Conservation (phyloP, 2,329 filamentous ascomycete species). For the Sporothrix globosa region DNA sequence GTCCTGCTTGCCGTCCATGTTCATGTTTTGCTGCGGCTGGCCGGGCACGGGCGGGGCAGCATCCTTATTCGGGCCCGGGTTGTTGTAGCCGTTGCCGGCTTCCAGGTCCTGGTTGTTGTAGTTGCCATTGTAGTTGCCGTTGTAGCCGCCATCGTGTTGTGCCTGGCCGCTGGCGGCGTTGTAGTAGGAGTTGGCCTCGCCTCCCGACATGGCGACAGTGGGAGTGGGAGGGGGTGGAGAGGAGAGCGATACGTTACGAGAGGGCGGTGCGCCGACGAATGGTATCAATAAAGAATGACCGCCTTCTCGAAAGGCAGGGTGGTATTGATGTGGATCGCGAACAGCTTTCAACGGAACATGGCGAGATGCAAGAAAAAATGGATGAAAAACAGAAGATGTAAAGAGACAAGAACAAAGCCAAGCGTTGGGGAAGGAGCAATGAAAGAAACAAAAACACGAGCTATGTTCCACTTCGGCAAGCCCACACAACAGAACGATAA, state of each 20-base stretch:
- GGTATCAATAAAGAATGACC: neutral
- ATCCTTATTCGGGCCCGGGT: conserved; percentile 7
- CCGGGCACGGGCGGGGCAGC: neutral
- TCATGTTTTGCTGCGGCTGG: conserved; percentile 40
- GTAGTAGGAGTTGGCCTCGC: conserved; percentile 33
- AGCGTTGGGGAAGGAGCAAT: neutral
- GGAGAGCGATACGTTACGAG: neutral
- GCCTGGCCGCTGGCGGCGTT: conserved; percentile 20
- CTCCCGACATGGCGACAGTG: conserved; percentile 28
- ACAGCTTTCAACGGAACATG: neutral
- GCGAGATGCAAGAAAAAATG: conserved; percentile 1
- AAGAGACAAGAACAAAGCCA: neutral
- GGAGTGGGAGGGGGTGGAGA: neutral
- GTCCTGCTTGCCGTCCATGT: conserved; percentile 53
- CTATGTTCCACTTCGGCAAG: conserved; percentile 2
- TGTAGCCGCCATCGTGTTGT: neutral
- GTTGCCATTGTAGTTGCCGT: neutral
- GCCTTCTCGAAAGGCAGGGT: too few relatives aligned
- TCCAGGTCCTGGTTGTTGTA: conserved; percentile 9
- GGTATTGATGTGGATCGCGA: neutral
- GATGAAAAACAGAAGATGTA: neutral
- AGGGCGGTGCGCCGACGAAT: neutral
- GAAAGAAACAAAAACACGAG: conserved; percentile 18
- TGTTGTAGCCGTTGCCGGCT: conserved; percentile 1
- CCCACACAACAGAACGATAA: neutral